These are phyloP conservation scores for Microbotryum lychnidis-dioicae DNA, from an alignment of 1,284 basidiomycete genomes.

Conservation along the genomic window DNA sequence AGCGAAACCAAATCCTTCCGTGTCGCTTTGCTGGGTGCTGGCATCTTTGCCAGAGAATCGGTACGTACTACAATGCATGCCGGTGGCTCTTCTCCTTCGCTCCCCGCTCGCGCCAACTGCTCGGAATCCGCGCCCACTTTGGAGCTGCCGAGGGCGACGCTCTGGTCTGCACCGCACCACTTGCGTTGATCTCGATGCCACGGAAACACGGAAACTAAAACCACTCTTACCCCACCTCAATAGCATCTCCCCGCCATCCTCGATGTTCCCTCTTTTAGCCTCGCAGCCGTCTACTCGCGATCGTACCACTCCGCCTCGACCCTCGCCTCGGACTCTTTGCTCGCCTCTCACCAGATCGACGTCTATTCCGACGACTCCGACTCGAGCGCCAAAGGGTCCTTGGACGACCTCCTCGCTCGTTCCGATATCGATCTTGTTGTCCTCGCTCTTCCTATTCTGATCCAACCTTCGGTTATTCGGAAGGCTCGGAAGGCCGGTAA, in stretches of 20 bases:
- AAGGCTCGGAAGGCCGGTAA: slow-evolving; percentile 57
- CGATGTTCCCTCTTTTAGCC: slow-evolving; percentile 1
- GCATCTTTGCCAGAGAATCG: slow-evolving; percentile 18
- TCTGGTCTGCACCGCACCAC: slow-evolving; percentile 1
- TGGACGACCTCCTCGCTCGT: slow-evolving; percentile 58
- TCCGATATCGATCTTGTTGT: slow-evolving; percentile 62
- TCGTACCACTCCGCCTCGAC: slow-evolving; percentile 13
- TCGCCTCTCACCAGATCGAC: slow-evolving; percentile 36
- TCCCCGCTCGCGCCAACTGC: neutral
- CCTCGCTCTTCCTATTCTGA: slow-evolving; percentile 64
- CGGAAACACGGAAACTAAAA: neutral
- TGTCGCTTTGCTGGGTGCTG: slow-evolving; percentile 20
- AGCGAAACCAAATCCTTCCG: neutral
- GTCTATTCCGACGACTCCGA: slow-evolving; percentile 52
- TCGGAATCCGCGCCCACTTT: neutral
- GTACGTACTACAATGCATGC: neutral
- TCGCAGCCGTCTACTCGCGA: slow-evolving; percentile 32
- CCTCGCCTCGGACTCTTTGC: slow-evolving; percentile 4
- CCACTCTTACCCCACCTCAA: neutral
- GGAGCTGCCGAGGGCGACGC: neutral
- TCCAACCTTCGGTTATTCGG: slow-evolving; percentile 60
- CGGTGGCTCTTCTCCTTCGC: slow-evolving; percentile 1
- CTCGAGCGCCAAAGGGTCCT: slow-evolving; percentile 38
- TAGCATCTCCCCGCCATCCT: slow-evolving; percentile 31
- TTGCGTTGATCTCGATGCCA: neutral